These are phyloP conservation scores for Rhodotorula toruloides DNA, from an alignment of 768 basidiomycete genomes.

Conservation along the genomic window DNA sequence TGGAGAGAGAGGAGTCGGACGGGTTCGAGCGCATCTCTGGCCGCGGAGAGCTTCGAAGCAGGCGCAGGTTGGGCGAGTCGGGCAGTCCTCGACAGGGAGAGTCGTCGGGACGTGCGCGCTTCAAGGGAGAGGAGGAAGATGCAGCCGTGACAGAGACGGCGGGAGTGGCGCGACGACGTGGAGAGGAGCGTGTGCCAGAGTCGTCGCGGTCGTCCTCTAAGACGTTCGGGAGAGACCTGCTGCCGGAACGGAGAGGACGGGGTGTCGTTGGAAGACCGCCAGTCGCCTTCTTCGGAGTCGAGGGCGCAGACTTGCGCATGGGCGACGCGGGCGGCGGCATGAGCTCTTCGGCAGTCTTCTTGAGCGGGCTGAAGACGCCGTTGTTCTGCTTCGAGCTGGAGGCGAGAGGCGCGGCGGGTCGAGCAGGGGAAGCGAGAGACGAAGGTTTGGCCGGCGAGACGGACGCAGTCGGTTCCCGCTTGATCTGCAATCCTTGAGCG, in stretches of 20 bases:
- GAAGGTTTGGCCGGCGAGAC: background rate
- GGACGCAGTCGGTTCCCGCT: background rate
- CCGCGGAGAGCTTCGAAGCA: too few species aligned
- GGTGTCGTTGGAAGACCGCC: background rate
- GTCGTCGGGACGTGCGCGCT: background rate
- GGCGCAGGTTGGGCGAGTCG: background rate
- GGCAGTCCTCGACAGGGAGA: background rate
- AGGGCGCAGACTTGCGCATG: background rate
- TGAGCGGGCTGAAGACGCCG: too few species aligned
- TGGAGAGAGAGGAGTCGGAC: too few species aligned
- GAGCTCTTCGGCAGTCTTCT: background rate
- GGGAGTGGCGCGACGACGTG: background rate
- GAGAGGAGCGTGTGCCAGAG: background rate
- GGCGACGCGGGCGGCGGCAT: slow-evolving; percentile 1
- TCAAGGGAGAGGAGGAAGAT: background rate
- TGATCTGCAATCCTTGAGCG: background rate
- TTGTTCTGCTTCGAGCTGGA: background rate
- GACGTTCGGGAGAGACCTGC: background rate
- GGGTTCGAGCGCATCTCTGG: too few species aligned
- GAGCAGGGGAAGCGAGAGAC: too few species aligned
- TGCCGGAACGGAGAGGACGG: slow-evolving; percentile 1
- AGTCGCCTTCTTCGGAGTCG: background rate
- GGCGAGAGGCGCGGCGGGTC: background rate
- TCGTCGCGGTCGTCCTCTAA: background rate
- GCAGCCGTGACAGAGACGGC: background rate